Conservation (phyloP, 805 yeast species). For the Candida gorgasii region DNA sequence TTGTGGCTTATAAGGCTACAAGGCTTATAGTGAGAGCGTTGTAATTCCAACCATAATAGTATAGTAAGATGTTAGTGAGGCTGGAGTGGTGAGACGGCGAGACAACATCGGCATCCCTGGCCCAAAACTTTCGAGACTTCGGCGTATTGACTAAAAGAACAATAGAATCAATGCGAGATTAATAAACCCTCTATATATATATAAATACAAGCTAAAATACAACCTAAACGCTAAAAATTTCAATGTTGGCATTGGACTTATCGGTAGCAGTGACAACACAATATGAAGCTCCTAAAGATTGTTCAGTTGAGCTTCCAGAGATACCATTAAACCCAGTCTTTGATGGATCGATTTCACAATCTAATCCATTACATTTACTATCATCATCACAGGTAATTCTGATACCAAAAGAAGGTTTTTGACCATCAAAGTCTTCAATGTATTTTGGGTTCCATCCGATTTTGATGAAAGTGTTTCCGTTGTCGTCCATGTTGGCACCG, state of each 20-base stretch:
- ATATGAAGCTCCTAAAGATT: constrained; percentile 61
- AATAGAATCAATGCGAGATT: too few species aligned
- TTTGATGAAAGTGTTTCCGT: constrained; percentile 73
- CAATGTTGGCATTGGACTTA: constrained; percentile 66
- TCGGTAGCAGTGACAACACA: constrained; percentile 79
- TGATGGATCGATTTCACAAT: constrained; percentile 82
- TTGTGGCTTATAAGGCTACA: too few species aligned
- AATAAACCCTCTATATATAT: background rate
- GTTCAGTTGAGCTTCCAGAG: constrained; percentile 35
- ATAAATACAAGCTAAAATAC: constrained; percentile 4
- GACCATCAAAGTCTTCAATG: constrained; percentile 59
- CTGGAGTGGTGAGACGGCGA: too few species aligned
- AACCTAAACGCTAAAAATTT: constrained; percentile 54
- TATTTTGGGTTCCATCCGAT: constrained; percentile 92
- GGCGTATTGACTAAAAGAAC: too few species aligned
- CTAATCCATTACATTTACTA: constrained; percentile 67
- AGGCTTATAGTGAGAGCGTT: too few species aligned
- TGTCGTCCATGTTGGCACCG: constrained; percentile 78
- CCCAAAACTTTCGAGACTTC: too few species aligned
- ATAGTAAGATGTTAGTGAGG: too few species aligned
- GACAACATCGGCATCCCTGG: too few species aligned
- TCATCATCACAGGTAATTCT: constrained; percentile 72
- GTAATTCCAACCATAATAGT: too few species aligned
- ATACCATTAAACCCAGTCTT: constrained; percentile 59
- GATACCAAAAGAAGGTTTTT: constrained; percentile 67